Percentiles rank a stretch among this genome's conserved stretches.
phyloP scores from a whole-genome alignment of 306 rosid species.

The Dryas drummondii region DNA sequence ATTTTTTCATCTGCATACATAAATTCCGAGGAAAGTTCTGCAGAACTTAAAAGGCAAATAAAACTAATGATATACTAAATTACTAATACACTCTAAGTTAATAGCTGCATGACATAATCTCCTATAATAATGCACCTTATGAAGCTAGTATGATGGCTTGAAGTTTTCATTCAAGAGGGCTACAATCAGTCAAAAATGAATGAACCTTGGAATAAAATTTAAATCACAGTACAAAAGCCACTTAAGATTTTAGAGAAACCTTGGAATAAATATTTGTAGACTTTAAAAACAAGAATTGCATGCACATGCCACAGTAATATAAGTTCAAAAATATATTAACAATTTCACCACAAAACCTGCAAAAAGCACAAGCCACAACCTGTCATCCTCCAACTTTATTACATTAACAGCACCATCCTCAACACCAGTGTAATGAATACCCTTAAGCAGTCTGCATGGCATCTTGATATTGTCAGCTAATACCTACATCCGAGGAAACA shows the following conservation, averaged over 20 bases:
- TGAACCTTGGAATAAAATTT: background rate
- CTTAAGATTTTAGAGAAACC: background rate
- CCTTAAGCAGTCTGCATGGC: slow-evolving; percentile 98
- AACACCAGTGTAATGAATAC: slow-evolving; percentile 94
- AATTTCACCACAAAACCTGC: slow-evolving; percentile 17
- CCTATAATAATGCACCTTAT: background rate
- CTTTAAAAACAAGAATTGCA: background rate
- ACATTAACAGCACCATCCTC: slow-evolving; percentile 96
- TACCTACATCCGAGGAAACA: slow-evolving; percentile 61
- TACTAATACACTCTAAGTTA: background rate
- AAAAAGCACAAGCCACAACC: slow-evolving; percentile 49
- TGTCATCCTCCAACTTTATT: slow-evolving; percentile 91
- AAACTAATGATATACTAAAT: background rate
- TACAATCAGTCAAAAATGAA: background rate
- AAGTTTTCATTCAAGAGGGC: background rate
- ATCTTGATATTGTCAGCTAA: slow-evolving; percentile 89
- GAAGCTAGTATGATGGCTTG: background rate
- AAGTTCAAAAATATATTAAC: background rate
- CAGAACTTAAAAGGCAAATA: background rate
- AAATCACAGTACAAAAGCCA: background rate
- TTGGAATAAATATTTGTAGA: background rate
- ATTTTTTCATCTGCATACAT: background rate
- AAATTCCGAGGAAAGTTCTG: background rate
- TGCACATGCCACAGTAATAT: background rate
- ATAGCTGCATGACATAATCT: background rate